Conservation (phyloP, 139 green algal species). For the Mychonastes homosphaera region DNA sequence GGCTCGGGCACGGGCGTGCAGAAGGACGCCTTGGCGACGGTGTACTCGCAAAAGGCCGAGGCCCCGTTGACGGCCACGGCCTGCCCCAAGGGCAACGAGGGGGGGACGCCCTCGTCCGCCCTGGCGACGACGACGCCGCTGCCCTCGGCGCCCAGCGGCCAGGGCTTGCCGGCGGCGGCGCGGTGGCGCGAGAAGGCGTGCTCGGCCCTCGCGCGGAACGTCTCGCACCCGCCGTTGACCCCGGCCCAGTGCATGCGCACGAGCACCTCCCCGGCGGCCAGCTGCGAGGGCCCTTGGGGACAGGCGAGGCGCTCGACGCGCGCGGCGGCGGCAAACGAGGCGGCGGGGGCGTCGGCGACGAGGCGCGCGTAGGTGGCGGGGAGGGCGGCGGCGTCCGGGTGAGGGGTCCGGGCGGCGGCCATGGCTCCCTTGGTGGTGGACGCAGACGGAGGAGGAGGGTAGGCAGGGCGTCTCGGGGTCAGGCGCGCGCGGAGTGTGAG, state of each 20-base stretch:
- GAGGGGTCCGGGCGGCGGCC: too few species aligned
- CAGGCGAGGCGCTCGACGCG: conserved; percentile 19
- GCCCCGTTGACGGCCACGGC: conserved; percentile 34
- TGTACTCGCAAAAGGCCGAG: conserved; percentile 37
- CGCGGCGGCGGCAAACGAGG: conserved; percentile 34
- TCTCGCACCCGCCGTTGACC: conserved; percentile 65
- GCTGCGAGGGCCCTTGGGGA: conserved; percentile 10
- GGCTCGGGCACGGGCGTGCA: conserved; percentile 17
- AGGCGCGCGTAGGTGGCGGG: conserved; percentile 30
- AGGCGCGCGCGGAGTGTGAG: too few species aligned
- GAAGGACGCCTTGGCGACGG: conserved; percentile 7
- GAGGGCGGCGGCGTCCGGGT: too few species aligned
- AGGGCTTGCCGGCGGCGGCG: conserved; percentile 8
- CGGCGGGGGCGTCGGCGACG: conserved; percentile 24
- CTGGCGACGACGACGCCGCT: conserved; percentile 37
- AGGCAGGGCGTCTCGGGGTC: too few species aligned
- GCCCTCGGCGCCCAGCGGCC: conserved; percentile 51
- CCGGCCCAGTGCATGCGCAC: conserved; percentile 41
- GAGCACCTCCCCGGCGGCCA: conserved; percentile 32
- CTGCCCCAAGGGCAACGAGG: conserved; percentile 27
- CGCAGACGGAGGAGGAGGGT: too few species aligned
- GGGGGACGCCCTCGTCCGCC: conserved; percentile 17
- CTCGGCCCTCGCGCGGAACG: conserved; percentile 42
- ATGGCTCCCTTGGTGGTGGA: too few species aligned
- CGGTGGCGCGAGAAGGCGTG: conserved; percentile 30